A percentile compares a stretch with the other conserved stretches of the same genome.
Evolutionary conservation across 306 rosid genomes (phyloP).

Genomic region (Prunus campanulata): DNA sequence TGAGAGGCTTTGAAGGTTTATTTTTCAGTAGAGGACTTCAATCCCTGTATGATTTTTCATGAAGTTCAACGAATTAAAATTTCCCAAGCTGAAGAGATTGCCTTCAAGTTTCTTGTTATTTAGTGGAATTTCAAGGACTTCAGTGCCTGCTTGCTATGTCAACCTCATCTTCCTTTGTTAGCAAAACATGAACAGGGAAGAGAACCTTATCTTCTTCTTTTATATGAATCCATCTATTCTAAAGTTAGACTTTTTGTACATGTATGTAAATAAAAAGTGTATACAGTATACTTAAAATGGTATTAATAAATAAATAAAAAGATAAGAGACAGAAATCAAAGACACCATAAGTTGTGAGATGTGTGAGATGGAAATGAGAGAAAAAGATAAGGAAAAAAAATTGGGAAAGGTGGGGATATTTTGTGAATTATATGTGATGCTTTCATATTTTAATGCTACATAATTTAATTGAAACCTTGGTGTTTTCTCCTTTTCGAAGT

Average conservation of each 20-base stretch:
- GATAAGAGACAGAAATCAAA: neutral
- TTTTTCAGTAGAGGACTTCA: neutral
- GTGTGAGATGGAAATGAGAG: too few relatives aligned
- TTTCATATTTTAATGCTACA: too few relatives aligned
- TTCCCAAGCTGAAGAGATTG: neutral
- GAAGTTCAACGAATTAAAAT: neutral
- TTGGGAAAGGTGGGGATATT: too few relatives aligned
- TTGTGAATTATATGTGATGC: too few relatives aligned
- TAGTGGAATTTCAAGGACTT: too few relatives aligned
- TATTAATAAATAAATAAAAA: too few relatives aligned
- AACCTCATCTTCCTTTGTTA: neutral
- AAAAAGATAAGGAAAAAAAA: too few relatives aligned
- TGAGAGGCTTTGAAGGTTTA: neutral
- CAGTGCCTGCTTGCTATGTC: neutral
- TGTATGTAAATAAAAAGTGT: too few relatives aligned
- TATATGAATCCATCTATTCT: neutral
- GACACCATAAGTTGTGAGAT: neutral
- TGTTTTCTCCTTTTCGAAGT: too few relatives aligned
- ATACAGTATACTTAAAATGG: too few relatives aligned
- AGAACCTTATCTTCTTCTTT: neutral
- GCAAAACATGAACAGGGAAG: neutral
- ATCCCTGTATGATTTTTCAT: neutral
- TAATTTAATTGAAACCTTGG: too few relatives aligned
- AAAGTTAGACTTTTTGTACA: neutral
- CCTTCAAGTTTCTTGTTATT: neutral